Evolutionary conservation across 2,329 filamentous ascomycete species (phyloP).

Genomic region (Cercospora sesami): DNA sequence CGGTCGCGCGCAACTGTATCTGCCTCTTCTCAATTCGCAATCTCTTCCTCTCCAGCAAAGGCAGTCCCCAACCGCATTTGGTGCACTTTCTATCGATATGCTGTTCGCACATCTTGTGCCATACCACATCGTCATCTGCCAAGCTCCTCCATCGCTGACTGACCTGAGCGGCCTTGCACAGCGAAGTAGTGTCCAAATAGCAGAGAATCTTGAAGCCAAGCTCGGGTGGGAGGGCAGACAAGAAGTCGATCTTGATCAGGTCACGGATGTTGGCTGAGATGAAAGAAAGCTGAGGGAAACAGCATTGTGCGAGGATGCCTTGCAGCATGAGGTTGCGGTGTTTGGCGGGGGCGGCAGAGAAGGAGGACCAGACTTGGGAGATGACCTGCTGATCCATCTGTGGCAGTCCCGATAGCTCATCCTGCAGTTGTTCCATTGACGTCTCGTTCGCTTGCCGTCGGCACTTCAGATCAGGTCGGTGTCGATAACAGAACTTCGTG

Average conservation of each 20-base stretch:
- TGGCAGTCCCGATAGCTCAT: conserved; percentile 77
- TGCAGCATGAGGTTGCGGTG: conserved; percentile 96
- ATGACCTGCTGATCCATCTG: conserved; percentile 90
- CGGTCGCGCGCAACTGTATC: conserved; percentile 69
- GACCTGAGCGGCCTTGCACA: conserved; percentile 95
- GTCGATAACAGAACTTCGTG: conserved; percentile 93
- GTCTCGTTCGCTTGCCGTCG: conserved; percentile 88
- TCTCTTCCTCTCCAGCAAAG: conserved; percentile 82
- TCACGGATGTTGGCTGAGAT: conserved; percentile 89
- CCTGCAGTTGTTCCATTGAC: conserved; percentile 93
- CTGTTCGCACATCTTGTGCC: conserved; percentile 98
- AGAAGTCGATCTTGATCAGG: conserved; percentile 95
- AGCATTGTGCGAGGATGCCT: conserved; percentile 93
- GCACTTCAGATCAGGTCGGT: conserved; percentile 91
- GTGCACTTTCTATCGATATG: conserved; percentile 92
- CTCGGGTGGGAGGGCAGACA: conserved; percentile 83
- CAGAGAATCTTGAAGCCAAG: conserved; percentile 91
- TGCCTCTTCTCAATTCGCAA: conserved; percentile 83
- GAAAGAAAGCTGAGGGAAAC: conserved; percentile 93
- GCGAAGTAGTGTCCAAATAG: conserved; percentile 86
- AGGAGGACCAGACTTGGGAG: conserved; percentile 95
- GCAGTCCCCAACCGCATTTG: conserved; percentile 93
- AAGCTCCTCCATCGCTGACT: conserved; percentile 82
- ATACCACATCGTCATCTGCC: conserved; percentile 96
- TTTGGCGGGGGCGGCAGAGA: conserved; percentile 90